Conservation (phyloP, 768 basidiomycete species). For the Mycena chlorophos region DNA sequence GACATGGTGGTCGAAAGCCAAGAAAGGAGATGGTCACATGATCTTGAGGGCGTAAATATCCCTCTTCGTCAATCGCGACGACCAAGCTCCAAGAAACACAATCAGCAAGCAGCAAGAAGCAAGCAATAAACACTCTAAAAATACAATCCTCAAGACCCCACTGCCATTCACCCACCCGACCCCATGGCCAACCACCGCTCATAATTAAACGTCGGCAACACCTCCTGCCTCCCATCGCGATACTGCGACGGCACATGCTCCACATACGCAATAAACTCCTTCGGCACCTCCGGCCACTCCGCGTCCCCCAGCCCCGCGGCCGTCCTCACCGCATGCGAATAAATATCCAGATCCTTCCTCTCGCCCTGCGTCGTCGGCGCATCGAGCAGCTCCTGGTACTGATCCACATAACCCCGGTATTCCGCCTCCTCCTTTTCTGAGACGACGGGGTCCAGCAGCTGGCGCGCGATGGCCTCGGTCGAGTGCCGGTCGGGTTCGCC, state of each 20-base stretch:
- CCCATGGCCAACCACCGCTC: constrained; percentile 46
- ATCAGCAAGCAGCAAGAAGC: too few relatives aligned
- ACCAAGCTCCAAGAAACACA: too few relatives aligned
- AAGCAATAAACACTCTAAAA: too few relatives aligned
- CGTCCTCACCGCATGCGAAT: constrained; percentile 52
- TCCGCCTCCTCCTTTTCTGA: constrained; percentile 65
- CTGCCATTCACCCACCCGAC: constrained; percentile 7
- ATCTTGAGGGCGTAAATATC: too few relatives aligned
- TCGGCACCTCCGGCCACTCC: constrained; percentile 39
- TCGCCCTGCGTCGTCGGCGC: constrained; percentile 55
- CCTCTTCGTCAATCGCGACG: too few relatives aligned
- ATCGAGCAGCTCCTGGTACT: constrained; percentile 65
- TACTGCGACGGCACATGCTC: constrained; percentile 40
- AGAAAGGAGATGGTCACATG: too few relatives aligned
- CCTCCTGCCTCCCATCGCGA: constrained; percentile 37
- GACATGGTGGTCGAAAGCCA: too few relatives aligned
- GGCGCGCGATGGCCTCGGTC: constrained; percentile 58
- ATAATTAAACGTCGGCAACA: constrained; percentile 45
- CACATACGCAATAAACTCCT: constrained; percentile 47
- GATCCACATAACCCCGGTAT: constrained; percentile 81
- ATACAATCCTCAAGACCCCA: not conserved
- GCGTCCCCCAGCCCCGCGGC: constrained; percentile 44
- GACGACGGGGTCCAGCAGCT: constrained; percentile 63
- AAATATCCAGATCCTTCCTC: constrained; percentile 57
- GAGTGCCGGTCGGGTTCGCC: constrained; percentile 47